Conservation (phyloP, 1,284 basidiomycete genomes). For the Sanguinoderma infundibulare region DNA sequence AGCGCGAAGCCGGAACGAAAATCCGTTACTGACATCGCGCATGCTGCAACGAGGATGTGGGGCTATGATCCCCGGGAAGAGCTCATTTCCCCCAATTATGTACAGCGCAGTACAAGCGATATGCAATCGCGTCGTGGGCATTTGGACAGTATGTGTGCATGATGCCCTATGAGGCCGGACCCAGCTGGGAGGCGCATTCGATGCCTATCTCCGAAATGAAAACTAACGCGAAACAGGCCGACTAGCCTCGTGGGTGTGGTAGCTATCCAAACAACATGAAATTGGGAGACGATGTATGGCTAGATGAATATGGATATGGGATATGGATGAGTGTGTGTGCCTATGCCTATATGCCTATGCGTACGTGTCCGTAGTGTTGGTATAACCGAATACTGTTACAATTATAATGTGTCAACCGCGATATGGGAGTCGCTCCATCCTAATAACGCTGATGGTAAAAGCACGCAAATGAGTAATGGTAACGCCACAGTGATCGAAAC, state of each 20-base stretch:
- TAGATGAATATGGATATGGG: not conserved
- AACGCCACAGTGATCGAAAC: not conserved
- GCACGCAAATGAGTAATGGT: not conserved
- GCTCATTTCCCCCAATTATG: not conserved
- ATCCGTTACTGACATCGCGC: conserved; percentile 10
- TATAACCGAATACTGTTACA: conserved; percentile 1
- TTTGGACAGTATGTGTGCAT: too few relatives aligned
- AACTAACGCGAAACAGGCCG: too few relatives aligned
- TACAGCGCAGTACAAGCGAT: not conserved
- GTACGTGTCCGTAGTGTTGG: not conserved
- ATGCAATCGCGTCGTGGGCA: not conserved
- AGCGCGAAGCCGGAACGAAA: conserved; percentile 6
- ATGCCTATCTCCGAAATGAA: not conserved
- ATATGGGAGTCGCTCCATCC: not conserved
- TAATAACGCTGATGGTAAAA: not conserved
- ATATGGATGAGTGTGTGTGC: not conserved
- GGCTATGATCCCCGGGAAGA: conserved; percentile 6
- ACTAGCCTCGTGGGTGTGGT: too few relatives aligned
- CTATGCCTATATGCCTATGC: not conserved
- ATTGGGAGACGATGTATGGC: not conserved
- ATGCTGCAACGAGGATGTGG: conserved; percentile 16
- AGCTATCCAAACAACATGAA: not conserved
- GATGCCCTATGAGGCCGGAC: too few relatives aligned
- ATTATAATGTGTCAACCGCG: not conserved
- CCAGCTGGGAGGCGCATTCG: not conserved